A percentile compares a stretch with the other conserved stretches of the same genome.
phyloP scores from a whole-genome alignment of 2,329 filamentous ascomycete species.

The Talaromyces amestolkiae region DNA sequence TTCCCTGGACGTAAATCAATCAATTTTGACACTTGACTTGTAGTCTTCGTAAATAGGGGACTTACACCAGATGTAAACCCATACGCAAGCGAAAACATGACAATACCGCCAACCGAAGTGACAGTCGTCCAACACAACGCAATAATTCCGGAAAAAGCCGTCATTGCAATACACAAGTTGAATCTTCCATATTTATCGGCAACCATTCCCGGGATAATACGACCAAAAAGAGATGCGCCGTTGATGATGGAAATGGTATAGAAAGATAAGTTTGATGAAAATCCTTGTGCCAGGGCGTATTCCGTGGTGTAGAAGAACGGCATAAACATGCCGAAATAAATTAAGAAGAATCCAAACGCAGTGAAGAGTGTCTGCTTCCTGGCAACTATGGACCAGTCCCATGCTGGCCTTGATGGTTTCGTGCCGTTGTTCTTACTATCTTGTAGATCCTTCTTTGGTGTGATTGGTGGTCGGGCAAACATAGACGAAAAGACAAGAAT shows the following conservation, averaged over 20 bases:
- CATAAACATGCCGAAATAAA: slow-evolving; percentile 41
- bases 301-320: slow-evolving; percentile 41
- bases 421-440: slow-evolving; percentile 2
- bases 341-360: slow-evolving; percentile 35
- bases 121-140: slow-evolving; percentile 49
- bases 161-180: slow-evolving; percentile 33
- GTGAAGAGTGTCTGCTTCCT: slow-evolving; percentile 27
- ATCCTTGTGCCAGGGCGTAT: slow-evolving; percentile 29
- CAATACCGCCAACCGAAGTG: slow-evolving; percentile 43
- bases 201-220: slow-evolving; percentile 36
- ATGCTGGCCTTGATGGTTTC: slow-evolving; percentile 9
- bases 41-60: background rate
- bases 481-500: slow-evolving; percentile 33
- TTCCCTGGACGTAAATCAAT: slow-evolving; percentile 33
- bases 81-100: slow-evolving; percentile 46
- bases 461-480: slow-evolving; percentile 18
- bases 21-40: too few relatives aligned
- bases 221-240: slow-evolving; percentile 38
- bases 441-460: slow-evolving; percentile 1
- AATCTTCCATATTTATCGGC: slow-evolving; percentile 37
- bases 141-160: slow-evolving; percentile 36
- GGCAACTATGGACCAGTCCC: slow-evolving; percentile 26
- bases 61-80: slow-evolving; percentile 48
- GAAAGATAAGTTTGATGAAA: slow-evolving; percentile 34
- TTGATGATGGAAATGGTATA: slow-evolving; percentile 42